A percentile compares a stretch with the other conserved stretches of the same genome.
Conservation (phyloP, 257 asterid genomes). For the Paulownia fortunei region DNA sequence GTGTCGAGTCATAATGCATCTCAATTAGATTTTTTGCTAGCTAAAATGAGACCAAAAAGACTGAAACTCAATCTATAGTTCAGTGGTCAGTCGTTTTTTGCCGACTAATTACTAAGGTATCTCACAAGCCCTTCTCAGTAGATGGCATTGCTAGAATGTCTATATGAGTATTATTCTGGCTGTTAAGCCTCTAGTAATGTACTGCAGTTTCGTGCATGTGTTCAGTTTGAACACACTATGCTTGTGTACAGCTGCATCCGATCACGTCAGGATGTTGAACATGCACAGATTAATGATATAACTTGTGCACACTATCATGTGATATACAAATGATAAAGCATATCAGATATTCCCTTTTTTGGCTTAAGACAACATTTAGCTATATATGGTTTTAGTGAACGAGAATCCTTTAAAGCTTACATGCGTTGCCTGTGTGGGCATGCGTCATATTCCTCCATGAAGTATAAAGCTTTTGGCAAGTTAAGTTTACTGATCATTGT, state of each 20-base stretch:
- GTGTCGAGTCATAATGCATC: background rate
- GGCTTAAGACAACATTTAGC: background rate
- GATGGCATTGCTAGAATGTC: background rate
- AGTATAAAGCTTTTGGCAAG: background rate
- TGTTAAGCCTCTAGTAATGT: background rate
- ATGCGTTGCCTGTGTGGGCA: background rate
- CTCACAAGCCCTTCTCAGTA: background rate
- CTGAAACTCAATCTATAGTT: background rate
- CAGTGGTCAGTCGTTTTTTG: background rate
- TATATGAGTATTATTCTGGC: background rate
- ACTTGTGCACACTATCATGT: slow-evolving; percentile 2
- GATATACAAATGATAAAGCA: background rate
- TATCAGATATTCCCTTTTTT: background rate
- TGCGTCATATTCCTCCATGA: slow-evolving; percentile 6
- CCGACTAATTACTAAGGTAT: background rate
- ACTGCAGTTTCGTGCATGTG: background rate
- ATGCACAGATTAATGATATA: background rate
- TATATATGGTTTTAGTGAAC: background rate
- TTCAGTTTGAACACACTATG: background rate
- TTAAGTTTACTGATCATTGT: too few relatives aligned
- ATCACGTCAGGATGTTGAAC: slow-evolving; percentile 5
- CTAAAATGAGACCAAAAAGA: background rate
- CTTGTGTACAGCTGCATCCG: background rate
- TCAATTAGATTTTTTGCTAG: background rate
- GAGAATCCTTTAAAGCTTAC: background rate